These are phyloP conservation scores for Ceratobasidium sp. DNA, from an alignment of 1,284 basidiomycete species.

Conservation along the genomic window DNA sequence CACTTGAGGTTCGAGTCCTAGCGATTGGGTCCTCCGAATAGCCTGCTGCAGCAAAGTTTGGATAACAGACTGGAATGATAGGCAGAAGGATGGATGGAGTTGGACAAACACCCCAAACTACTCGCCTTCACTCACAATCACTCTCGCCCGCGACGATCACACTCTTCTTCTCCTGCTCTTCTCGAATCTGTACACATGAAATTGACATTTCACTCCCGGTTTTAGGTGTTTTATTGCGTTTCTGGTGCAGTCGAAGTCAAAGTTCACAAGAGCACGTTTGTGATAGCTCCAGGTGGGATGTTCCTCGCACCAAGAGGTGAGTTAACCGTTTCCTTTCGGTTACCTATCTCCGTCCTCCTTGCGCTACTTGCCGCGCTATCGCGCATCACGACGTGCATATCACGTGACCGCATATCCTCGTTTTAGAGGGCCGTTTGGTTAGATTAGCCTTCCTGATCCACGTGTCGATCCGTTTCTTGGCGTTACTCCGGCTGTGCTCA, in stretches of 20 bases:
- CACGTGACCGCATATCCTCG: not conserved
- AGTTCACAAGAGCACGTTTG: slow-evolving; percentile 80
- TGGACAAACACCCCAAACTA: not conserved
- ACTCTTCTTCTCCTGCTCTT: not conserved
- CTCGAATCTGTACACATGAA: not conserved
- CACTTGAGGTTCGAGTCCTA: too few relatives aligned
- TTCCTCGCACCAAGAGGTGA: slow-evolving; percentile 91
- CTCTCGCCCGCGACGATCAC: not conserved
- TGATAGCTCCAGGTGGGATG: slow-evolving; percentile 84
- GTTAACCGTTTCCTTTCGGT: slow-evolving; percentile 46
- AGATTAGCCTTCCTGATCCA: not conserved
- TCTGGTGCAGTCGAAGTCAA: slow-evolving; percentile 88
- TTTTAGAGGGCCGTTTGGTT: not conserved
- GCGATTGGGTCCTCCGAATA: too few relatives aligned
- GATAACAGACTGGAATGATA: too few relatives aligned
- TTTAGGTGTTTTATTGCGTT: slow-evolving; percentile 86
- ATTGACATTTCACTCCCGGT: not conserved
- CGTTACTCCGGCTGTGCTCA: not conserved
- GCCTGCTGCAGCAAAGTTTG: too few relatives aligned
- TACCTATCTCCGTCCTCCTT: not conserved
- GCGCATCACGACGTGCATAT: not conserved
- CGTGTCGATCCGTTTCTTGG: not conserved
- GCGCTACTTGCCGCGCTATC: not conserved
- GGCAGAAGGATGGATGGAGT: too few relatives aligned
- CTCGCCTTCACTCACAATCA: not conserved